Conservation (phyloP, 2,329 filamentous ascomycete genomes). For the Amauroascus verrucosus region DNA sequence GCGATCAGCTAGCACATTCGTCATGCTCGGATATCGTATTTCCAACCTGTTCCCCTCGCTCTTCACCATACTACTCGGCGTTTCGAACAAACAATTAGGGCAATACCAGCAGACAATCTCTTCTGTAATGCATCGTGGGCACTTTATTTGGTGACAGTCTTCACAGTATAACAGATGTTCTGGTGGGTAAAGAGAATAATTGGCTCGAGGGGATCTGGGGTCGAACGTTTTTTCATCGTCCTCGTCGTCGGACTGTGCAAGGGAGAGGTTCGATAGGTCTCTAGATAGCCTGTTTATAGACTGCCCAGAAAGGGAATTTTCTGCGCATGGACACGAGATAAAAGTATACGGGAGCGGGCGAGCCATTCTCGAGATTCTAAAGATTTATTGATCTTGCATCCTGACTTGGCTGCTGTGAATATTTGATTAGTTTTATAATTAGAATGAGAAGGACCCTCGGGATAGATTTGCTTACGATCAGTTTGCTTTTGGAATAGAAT, state of each 20-base stretch:
- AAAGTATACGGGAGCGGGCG: constrained; percentile 22
- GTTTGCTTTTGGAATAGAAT: neutral
- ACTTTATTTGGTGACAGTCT: constrained; percentile 93
- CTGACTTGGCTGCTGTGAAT: neutral
- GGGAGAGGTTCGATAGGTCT: constrained; percentile 16
- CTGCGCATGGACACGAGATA: constrained; percentile 20
- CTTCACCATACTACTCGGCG: constrained; percentile 83
- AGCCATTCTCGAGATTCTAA: constrained; percentile 14
- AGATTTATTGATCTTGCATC: neutral
- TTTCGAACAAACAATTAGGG: constrained; percentile 89
- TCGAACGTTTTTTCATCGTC: constrained; percentile 76
- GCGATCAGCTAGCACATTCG: neutral
- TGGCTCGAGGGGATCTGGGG: constrained; percentile 70
- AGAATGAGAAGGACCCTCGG: neutral
- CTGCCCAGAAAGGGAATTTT: constrained; percentile 12
- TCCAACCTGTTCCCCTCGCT: constrained; percentile 81
- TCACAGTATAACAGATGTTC: constrained; percentile 94
- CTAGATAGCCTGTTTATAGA: constrained; percentile 16
- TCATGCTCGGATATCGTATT: constrained; percentile 10
- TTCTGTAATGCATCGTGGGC: constrained; percentile 80
- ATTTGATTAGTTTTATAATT: neutral
- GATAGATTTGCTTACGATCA: neutral
- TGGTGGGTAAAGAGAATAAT: constrained; percentile 84
- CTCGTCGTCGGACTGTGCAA: constrained; percentile 30
- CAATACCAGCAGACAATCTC: constrained; percentile 95